These are phyloP conservation scores for Thalassiosira hispida DNA, from an alignment of 352 stramenopile genomes.

Conservation along the genomic window DNA sequence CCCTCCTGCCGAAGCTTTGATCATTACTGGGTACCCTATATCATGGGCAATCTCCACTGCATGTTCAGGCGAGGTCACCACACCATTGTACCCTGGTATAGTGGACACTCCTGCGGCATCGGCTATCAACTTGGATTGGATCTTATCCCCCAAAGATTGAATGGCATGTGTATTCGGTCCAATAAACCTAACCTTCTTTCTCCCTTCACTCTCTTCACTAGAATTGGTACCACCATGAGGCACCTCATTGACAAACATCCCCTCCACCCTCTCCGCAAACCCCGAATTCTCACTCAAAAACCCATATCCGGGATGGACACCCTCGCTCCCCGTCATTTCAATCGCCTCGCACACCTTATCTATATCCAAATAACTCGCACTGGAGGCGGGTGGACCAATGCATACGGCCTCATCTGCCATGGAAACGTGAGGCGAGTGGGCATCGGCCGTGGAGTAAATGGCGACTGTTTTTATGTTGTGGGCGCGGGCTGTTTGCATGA, in stretches of 20 bases:
- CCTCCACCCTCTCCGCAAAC: slow-evolving; percentile 88
- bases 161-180: slow-evolving; percentile 86
- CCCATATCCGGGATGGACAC: slow-evolving; percentile 94
- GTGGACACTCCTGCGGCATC: slow-evolving; percentile 91
- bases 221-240: neutral
- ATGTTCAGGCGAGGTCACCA: slow-evolving; percentile 80
- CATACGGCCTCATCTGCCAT: slow-evolving; percentile 88
- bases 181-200: slow-evolving; percentile 89
- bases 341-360: slow-evolving; percentile 90
- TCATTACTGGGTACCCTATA: slow-evolving; percentile 97
- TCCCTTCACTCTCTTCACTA: slow-evolving; percentile 49
- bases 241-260: slow-evolving; percentile 56
- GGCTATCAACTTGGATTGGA: slow-evolving; percentile 94
- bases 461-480: slow-evolving; percentile 93
- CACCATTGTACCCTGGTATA: slow-evolving; percentile 93
- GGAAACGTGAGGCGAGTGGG: slow-evolving; percentile 56
- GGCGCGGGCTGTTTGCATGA: slow-evolving; percentile 90
- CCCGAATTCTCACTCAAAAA: slow-evolving; percentile 94
- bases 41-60: slow-evolving; percentile 89
- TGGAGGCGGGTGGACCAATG: slow-evolving; percentile 87
- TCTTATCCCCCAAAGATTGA: slow-evolving; percentile 82
- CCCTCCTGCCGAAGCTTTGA: slow-evolving; percentile 95
- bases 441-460: slow-evolving; percentile 92
- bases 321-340: slow-evolving; percentile 89
- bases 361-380: slow-evolving; percentile 91